Evolutionary conservation across 495 filamentous ascomycete species (phyloP).

Genomic region (Emericellopsis terricola): DNA sequence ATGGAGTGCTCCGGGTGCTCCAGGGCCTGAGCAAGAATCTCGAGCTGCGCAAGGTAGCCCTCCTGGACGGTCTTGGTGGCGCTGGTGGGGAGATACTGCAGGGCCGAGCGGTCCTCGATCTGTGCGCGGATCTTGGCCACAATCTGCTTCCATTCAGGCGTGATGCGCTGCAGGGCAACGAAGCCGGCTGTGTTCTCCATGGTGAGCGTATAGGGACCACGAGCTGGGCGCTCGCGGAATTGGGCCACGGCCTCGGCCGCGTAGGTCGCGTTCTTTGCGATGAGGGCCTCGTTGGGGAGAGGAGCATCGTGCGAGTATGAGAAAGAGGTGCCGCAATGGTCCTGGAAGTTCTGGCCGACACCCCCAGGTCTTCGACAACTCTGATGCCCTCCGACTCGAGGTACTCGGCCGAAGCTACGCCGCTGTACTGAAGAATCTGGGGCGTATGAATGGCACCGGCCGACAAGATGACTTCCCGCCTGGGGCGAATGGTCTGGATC

Average conservation of each 20-base stretch:
- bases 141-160: constrained; percentile 5
- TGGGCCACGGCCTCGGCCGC: constrained; percentile 6
- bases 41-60: constrained; percentile 10
- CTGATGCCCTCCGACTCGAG: no score
- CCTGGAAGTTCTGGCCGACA: no score
- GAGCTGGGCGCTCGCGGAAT: constrained; percentile 8
- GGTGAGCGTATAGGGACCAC: constrained; percentile 10
- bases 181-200: constrained; percentile 10
- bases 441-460: no score
- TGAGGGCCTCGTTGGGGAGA: neutral
- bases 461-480: constrained; percentile 7
- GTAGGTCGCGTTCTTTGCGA: constrained; percentile 8
- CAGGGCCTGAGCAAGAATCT: constrained; percentile 4
- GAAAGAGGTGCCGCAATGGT: no score
- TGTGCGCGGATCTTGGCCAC: constrained; percentile 4
- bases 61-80: constrained; percentile 4
- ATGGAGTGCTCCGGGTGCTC: constrained; percentile 6
- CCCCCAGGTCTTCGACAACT: no score
- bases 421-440: no score
- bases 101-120: neutral
- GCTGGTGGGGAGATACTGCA: constrained; percentile 4
- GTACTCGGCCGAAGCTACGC: no score
- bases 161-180: constrained; percentile 8
- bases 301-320: no score
- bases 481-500: constrained; percentile 7